Percentiles rank a stretch among this genome's conserved stretches.
Conservation (phyloP, 305 asterid species). For the Andrographis paniculata region DNA sequence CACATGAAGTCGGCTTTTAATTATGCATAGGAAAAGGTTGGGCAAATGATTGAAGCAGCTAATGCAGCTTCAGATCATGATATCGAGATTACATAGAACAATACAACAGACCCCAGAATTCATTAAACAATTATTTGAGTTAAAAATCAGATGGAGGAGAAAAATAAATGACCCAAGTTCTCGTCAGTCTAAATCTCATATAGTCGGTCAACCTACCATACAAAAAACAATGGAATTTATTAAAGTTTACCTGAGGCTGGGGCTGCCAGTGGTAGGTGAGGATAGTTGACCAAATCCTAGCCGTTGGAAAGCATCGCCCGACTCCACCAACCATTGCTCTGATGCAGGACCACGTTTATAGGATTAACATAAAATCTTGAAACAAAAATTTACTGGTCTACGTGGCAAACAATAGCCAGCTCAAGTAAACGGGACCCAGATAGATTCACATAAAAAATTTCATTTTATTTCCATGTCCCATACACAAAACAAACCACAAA, state of each 20-base stretch:
- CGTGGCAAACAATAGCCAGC: not conserved
- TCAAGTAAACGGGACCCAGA: conserved; percentile 4
- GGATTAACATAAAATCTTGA: not conserved
- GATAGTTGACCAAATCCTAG: conserved; percentile 27
- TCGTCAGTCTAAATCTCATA: not conserved
- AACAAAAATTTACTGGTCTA: not conserved
- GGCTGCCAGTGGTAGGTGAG: conserved; percentile 13
- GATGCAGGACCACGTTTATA: conserved; percentile 15
- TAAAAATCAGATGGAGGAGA: no score
- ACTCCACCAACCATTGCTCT: conserved; percentile 53
- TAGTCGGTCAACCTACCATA: not conserved
- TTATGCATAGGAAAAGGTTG: conserved; percentile 24
- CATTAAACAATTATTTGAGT: not conserved
- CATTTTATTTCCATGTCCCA: not conserved
- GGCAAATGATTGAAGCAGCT: conserved; percentile 22
- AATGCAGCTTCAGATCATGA: conserved; percentile 13
- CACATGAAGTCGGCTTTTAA: conserved; percentile 15
- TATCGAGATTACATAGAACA: not conserved
- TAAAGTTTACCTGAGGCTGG: conserved; percentile 44
- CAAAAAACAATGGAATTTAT: not conserved
- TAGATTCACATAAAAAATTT: not conserved
- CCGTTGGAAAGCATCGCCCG: conserved; percentile 30
- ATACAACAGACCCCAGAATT: not conserved
- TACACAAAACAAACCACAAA: not conserved
- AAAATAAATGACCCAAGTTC: no score